Evolutionary conservation across 2,329 filamentous ascomycete species (phyloP).

Genomic region (Penicillium sp.): DNA sequence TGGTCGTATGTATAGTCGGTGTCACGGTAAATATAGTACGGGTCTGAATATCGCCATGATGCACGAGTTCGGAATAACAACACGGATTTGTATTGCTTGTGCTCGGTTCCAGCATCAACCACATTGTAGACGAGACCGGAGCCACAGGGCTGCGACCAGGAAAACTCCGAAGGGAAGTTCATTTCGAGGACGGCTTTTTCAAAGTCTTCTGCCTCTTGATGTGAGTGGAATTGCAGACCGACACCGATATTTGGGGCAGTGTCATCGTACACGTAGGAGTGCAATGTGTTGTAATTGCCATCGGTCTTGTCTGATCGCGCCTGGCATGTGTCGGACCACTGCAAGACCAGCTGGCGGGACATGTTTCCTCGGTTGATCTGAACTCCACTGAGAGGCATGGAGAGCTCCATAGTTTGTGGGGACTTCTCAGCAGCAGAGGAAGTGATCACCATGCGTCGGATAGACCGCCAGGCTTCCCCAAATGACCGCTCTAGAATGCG

Average conservation of each 20-base stretch:
- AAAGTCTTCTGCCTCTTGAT: slow-evolving; percentile 25
- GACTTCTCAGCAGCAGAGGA: slow-evolving; percentile 27
- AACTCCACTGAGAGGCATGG: slow-evolving; percentile 30
- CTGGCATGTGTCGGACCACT: slow-evolving; percentile 34
- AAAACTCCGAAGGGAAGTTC: slow-evolving; percentile 20
- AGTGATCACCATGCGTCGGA: slow-evolving; percentile 31
- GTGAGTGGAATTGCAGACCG: slow-evolving; percentile 23
- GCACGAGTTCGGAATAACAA: slow-evolving; percentile 18
- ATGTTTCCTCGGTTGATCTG: slow-evolving; percentile 25
- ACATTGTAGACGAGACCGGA: slow-evolving; percentile 29
- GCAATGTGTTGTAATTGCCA: slow-evolving; percentile 29
- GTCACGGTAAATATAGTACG: slow-evolving; percentile 32
- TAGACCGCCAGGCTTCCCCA: slow-evolving; percentile 29
- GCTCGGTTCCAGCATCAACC: slow-evolving; percentile 24
- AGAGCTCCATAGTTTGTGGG: slow-evolving; percentile 28
- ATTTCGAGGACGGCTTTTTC: slow-evolving; percentile 27
- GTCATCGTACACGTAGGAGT: slow-evolving; percentile 31
- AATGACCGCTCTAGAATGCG: slow-evolving; percentile 31
- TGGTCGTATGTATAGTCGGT: slow-evolving; percentile 29
- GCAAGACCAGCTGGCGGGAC: slow-evolving; percentile 24
- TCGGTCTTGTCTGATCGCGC: slow-evolving; percentile 27
- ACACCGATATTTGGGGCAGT: slow-evolving; percentile 31
- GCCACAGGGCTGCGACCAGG: slow-evolving; percentile 24
- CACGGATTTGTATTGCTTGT: slow-evolving; percentile 33
- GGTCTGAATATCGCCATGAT: slow-evolving; percentile 26